Conservation (phyloP, 129 eudicot species). For the Solidago caesia region DNA sequence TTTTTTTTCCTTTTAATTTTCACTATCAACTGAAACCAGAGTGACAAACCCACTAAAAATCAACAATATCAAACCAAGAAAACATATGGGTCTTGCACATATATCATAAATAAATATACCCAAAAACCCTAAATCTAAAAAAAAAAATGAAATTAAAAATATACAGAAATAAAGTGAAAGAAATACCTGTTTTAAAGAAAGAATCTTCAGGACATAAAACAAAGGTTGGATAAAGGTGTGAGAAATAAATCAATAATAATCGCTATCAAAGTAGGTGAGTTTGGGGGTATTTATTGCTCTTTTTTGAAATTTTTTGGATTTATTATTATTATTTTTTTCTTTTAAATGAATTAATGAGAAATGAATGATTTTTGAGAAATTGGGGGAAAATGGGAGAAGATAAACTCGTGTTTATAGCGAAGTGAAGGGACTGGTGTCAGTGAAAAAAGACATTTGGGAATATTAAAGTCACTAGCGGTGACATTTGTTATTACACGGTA, state of each 20-base stretch:
- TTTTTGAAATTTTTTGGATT: slow-evolving; percentile 14
- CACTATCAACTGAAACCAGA: too few relatives aligned
- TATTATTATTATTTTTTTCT: too few relatives aligned
- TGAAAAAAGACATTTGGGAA: slow-evolving; percentile 18
- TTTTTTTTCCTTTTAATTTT: too few relatives aligned
- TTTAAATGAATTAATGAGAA: neutral
- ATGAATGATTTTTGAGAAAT: slow-evolving; percentile 12
- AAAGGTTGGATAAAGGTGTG: neutral
- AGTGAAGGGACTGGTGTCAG: neutral
- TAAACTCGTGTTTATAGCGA: neutral
- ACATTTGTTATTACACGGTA: slow-evolving; percentile 3
- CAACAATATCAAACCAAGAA: neutral
- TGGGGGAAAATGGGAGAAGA: slow-evolving; percentile 3
- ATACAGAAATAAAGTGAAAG: neutral
- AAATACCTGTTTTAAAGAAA: slow-evolving; percentile 26
- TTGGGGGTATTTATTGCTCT: neutral
- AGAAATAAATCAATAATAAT: slow-evolving; percentile 1
- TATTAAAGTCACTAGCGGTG: slow-evolving; percentile 28
- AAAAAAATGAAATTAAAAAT: neutral
- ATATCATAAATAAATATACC: slow-evolving; percentile 15
- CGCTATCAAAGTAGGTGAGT: slow-evolving; percentile 29
- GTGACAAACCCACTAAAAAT: too few relatives aligned
- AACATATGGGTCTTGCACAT: slow-evolving; percentile 22
- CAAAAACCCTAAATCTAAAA: slow-evolving; percentile 20
- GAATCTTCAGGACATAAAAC: slow-evolving; percentile 19